Percentiles rank a stretch among this genome's conserved stretches.
phyloP scores from a whole-genome alignment of 306 rosid species.

The Adenanthera pavonina region DNA sequence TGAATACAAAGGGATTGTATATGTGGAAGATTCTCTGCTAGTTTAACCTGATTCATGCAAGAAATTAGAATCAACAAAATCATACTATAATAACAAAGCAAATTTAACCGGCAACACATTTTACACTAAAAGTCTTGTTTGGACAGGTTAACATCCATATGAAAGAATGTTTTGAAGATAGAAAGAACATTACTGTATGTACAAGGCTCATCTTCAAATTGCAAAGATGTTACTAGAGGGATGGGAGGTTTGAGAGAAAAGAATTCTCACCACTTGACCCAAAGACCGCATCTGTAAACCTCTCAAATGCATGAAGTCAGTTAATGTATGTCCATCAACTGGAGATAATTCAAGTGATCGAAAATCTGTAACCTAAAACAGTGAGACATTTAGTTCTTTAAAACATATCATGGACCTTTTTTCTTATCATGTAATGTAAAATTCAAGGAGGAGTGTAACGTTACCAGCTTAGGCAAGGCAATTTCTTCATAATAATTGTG shows the following conservation, averaged over 20 bases:
- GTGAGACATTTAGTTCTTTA: slow-evolving; percentile 41
- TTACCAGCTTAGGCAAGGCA: slow-evolving; percentile 97
- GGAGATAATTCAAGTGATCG: slow-evolving; percentile 99
- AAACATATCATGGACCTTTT: background rate
- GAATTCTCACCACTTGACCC: slow-evolving; percentile 86
- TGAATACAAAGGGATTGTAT: slow-evolving; percentile 95
- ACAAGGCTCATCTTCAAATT: slow-evolving; percentile 4
- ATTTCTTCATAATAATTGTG: slow-evolving; percentile 80
- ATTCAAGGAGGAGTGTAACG: background rate
- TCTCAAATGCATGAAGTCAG: slow-evolving; percentile 98
- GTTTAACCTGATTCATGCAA: slow-evolving; percentile 72
- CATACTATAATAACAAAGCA: background rate
- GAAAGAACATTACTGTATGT: background rate
- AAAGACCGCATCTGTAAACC: slow-evolving; percentile 83
- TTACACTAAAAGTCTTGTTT: slow-evolving; percentile 3
- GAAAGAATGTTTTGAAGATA: slow-evolving; percentile 10
- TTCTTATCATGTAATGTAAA: slow-evolving; percentile 4
- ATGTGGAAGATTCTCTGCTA: slow-evolving; percentile 89
- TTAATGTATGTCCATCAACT: slow-evolving; percentile 93
- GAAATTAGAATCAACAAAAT: slow-evolving; percentile 39
- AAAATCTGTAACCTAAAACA: slow-evolving; percentile 80
- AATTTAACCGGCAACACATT: background rate
- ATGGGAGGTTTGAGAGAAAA: slow-evolving; percentile 17
- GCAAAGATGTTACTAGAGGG: slow-evolving; percentile 3
- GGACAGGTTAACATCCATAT: background rate